Evolutionary conservation across 805 yeast genomes (phyloP).

Genomic region (Spathaspora boniae): DNA sequence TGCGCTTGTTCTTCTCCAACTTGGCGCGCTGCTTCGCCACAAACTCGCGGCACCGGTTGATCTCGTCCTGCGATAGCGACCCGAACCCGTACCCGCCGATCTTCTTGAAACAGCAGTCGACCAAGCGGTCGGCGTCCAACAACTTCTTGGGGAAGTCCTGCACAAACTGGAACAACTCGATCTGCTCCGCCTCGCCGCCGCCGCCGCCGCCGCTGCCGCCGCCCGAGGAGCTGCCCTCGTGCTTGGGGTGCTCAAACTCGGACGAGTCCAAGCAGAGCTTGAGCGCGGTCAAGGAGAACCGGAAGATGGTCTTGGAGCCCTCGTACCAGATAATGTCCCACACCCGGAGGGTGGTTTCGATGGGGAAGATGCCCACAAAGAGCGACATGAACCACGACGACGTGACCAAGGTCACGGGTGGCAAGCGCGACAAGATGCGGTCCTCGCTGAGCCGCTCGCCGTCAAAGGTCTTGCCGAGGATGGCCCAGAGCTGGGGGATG

Average conservation of each 20-base stretch:
- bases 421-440: constrained; percentile 67
- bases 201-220: too few relatives aligned
- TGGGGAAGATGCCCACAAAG: constrained; percentile 87
- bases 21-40: constrained; percentile 62
- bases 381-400: constrained; percentile 98
- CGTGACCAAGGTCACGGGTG: constrained; percentile 89
- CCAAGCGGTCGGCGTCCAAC: constrained; percentile 63
- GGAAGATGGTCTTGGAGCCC: constrained; percentile 81
- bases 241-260: constrained; percentile 37
- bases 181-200: constrained; percentile 35
- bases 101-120: constrained; percentile 74
- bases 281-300: constrained; percentile 76
- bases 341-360: constrained; percentile 80
- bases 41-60: constrained; percentile 70
- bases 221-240: constrained; percentile 9
- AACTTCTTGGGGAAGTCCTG: constrained; percentile 77
- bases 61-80: constrained; percentile 77
- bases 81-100: constrained; percentile 64
- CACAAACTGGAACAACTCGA: constrained; percentile 70
- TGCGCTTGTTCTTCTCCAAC: constrained; percentile 23
- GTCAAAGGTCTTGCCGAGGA: constrained; percentile 39
- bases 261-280: constrained; percentile 65
- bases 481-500: constrained; percentile 75
- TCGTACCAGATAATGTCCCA: constrained; percentile 97
- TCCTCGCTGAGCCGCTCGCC: constrained; percentile 39